Evolutionary conservation across 2,329 filamentous ascomycete genomes (phyloP).

Genomic region (Curvularia sp.): DNA sequence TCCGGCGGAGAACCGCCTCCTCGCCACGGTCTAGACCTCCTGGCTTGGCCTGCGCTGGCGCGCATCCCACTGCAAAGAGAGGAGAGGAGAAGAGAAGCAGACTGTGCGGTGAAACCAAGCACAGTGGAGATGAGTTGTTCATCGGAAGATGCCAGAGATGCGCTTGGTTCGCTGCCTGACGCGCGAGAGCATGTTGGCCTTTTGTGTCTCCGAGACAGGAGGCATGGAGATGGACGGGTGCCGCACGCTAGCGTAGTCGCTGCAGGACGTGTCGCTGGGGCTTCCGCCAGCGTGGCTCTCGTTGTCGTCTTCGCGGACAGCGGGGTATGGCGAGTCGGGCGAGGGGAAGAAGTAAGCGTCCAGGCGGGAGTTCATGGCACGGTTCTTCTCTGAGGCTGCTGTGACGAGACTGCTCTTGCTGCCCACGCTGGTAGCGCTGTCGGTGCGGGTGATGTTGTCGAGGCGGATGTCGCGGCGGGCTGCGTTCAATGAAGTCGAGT

Average conservation of each 20-base stretch:
- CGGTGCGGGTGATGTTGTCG: constrained; percentile 46
- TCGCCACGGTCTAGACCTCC: constrained; percentile 30
- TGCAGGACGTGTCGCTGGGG: constrained; percentile 48
- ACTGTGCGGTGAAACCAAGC: constrained; percentile 23
- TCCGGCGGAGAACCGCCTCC: constrained; percentile 13
- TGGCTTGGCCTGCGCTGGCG: constrained; percentile 24
- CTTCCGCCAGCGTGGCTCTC: constrained; percentile 36
- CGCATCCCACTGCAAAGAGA: constrained; percentile 21
- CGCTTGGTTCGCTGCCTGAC: constrained; percentile 47
- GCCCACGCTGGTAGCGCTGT: constrained; percentile 47
- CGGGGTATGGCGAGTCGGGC: constrained; percentile 36
- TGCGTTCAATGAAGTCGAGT: constrained; percentile 49
- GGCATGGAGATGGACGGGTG: constrained; percentile 43
- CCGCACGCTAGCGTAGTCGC: constrained; percentile 38
- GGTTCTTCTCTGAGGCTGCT: constrained; percentile 49
- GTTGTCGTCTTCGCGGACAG: constrained; percentile 40
- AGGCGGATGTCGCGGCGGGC: constrained; percentile 49
- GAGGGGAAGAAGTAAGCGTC: constrained; percentile 49
- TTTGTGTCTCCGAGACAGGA: constrained; percentile 37
- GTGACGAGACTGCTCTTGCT: constrained; percentile 45
- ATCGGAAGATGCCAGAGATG: constrained; percentile 49
- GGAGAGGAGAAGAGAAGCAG: constrained; percentile 9
- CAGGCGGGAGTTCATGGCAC: constrained; percentile 50
- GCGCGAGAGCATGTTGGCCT: constrained; percentile 44
- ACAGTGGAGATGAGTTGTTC: constrained; percentile 11